Evolutionary conservation across 768 basidiomycete genomes (phyloP), one percentile per base, ranked within the genome.

Genomic region (Termitomyces sp.): DNA sequence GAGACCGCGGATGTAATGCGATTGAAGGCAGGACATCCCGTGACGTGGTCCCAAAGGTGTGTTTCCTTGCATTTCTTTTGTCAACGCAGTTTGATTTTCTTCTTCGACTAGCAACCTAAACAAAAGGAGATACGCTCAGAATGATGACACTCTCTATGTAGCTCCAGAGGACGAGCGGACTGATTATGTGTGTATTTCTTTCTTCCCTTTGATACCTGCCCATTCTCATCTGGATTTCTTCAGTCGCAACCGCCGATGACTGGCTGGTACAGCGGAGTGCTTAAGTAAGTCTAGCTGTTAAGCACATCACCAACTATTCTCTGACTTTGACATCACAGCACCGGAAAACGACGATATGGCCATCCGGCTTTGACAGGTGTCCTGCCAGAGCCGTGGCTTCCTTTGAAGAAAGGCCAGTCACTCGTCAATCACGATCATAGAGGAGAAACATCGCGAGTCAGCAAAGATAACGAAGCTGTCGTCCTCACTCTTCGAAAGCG

Each of bases 171-270:
- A 96, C 69, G 90, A 91, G 65, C 79, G 90, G 36, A 95, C 94
- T 18, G 92, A 95, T 74, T 95, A 95, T 71, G 90, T 89, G 62
- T 60, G 81, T 72, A 41, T 4, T 16, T 18, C 35, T 46, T 57
- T 40, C 35, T 46, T 57, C 40, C 30, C 30, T 55, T 23, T 40
- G 33, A 16, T 33, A 36, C 20, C 18, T 5, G 16, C 18, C 2
- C 18, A 38, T 28, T 30, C 35, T 41, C 48, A 44, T 20, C 56
- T 63, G 46, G 66, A 53, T 35, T 59, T 59, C 52, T 64, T 62
- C 46, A 95, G 89, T 94, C 93, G 0, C 96, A 98, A 71, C 95
- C 96, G 0, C 96, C 96, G 0, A 95, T 98, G 92, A 88, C 90
- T 14, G 93, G 93, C 66, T 95, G 93, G 86, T 98, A 93, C 70